Evolutionary conservation across 495 filamentous ascomycete species (phyloP), one percentile per base, ranked within the genome.

Genomic region (Chaetomium cochliodes): DNA sequence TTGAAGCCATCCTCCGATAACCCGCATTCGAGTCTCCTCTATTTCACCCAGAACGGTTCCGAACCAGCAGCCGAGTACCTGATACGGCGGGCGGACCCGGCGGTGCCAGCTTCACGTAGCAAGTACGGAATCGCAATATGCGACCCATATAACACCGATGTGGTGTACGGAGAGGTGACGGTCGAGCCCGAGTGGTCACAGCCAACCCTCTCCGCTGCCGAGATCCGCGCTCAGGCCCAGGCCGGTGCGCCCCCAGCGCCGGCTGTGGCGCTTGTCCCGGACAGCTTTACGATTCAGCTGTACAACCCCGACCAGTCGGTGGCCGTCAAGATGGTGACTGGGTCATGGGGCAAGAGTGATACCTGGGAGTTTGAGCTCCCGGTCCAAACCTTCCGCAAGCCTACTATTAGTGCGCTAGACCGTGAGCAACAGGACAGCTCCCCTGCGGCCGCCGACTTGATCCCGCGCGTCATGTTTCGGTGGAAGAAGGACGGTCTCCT

Each of bases 291-390:
- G 20, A 83, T 98, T 59, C 90, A 93, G 67, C 87, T 98, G 13
- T 98, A 97, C 83, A 92, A 96, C 72, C 94, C 94, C 0, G 93
- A 97, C 78, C 93, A 96, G 74, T 80, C 89, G 65, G 79, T 98
- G 30, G 60, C 78, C 0, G 81, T 98, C 50, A 86, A 81, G 72
- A 84, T 90, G 73, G 84, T 90, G 63, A 79, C 86, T 49, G 89
- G 89, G 58, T 82, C 85, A 58, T 96, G 91, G 90, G 90, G 88
- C 68, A 86, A 86, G 54, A 87, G 86, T 28, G 85, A 90, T 25
- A 84, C 82, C 55, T 98, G 93, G 87, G 90, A 93, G 62, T 98
- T 98, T 74, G 90, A 93, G 71, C 88, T 98, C 80, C 94, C 94
- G 0, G 87, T 93, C 71, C 86, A 86, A 59, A 89, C 87, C 50